Evolutionary conservation across 192 early-diverging fungal genomes (phyloP).

Genomic region (Mortierella alpina): DNA sequence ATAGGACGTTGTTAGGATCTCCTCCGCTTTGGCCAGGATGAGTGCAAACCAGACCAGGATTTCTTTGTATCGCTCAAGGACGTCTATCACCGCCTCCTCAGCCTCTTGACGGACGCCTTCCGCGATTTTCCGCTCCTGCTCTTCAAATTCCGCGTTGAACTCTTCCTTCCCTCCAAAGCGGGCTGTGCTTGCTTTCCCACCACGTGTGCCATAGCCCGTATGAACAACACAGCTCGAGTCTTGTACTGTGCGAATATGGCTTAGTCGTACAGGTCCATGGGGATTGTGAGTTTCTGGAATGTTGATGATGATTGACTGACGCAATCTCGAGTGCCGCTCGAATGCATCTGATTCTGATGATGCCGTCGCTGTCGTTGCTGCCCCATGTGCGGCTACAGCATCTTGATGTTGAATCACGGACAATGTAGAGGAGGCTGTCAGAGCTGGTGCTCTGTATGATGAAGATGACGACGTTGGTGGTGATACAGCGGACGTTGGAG

Average conservation of each 20-base stretch:
- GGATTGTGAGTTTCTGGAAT: conserved; percentile 4
- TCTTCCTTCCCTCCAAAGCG: not conserved
- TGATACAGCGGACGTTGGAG: not conserved
- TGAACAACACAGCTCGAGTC: not conserved
- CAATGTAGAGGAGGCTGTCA: not conserved
- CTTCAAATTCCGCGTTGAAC: not conserved
- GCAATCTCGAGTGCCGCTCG: not conserved
- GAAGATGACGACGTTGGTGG: not conserved
- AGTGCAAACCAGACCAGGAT: conserved; percentile 2
- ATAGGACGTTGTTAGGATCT: not conserved
- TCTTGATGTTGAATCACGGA: too few relatives aligned
- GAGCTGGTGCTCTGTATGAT: not conserved
- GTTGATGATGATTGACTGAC: conserved; percentile 11
- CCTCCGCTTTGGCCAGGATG: conserved; percentile 11
- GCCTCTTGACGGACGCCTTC: not conserved
- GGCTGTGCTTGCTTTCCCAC: not conserved
- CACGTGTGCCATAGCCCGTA: not conserved
- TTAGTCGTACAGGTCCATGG: not conserved
- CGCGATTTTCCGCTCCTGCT: not conserved
- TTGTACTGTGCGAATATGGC: not conserved
- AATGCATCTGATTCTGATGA: not conserved
- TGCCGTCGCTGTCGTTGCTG: not conserved
- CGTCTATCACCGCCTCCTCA: conserved; percentile 3
- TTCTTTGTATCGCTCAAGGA: not conserved
- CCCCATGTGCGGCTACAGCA: not conserved